Evolutionary conservation across 176 grass and related monocot species (phyloP).

Genomic region (Ampelocalamus luodianensis): DNA sequence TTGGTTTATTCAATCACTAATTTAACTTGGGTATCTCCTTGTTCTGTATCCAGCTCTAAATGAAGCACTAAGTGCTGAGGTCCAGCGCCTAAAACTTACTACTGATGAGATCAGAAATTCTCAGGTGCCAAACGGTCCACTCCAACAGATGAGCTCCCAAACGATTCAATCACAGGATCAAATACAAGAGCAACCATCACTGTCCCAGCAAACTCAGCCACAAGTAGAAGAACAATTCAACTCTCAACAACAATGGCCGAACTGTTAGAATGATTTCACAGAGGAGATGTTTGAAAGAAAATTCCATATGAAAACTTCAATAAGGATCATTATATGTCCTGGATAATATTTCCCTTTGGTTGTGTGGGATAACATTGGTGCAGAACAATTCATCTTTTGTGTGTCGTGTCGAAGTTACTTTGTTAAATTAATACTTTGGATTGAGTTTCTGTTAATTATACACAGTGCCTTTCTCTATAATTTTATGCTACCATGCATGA

Average conservation of each 20-base stretch:
- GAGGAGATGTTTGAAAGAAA: not conserved
- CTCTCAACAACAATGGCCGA: not conserved
- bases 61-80: conserved; percentile 44
- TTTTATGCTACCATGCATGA: too few species aligned
- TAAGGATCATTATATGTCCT: not conserved
- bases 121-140: conserved; percentile 44
- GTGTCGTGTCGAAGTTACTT: not conserved
- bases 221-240: not conserved
- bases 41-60: conserved; percentile 51
- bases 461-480: too few species aligned
- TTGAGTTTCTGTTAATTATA: not conserved
- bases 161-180: conserved; percentile 29
- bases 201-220: not conserved
- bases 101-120: conserved; percentile 44
- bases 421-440: not conserved
- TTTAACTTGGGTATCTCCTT: not conserved
- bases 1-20: not conserved
- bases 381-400: not conserved
- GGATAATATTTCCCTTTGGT: not conserved
- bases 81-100: conserved; percentile 50
- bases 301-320: not conserved
- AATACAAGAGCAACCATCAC: conserved; percentile 39
- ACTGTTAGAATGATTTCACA: not conserved
- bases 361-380: not conserved
- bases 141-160: not conserved